phyloP scores from a whole-genome alignment of 257 asterid species.

The Petrea volubilis region DNA sequence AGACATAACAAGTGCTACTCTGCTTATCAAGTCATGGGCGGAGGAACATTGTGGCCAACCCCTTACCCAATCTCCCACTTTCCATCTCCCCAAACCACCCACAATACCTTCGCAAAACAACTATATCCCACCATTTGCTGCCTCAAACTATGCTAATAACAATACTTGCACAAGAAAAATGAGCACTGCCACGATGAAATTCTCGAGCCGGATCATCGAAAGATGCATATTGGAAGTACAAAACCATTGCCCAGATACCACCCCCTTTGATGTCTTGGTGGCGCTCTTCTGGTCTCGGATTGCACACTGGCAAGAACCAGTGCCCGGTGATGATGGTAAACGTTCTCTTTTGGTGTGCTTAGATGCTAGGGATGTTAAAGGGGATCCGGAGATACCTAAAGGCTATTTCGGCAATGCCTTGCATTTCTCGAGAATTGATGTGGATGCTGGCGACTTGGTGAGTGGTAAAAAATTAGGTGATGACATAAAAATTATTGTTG shows the following conservation, averaged over 20 bases:
- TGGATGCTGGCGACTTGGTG: conserved; percentile 23
- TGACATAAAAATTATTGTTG: too few species aligned
- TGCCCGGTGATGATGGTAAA: neutral
- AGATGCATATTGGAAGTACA: conserved; percentile 31
- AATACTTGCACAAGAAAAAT: too few species aligned
- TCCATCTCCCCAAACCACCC: conserved; percentile 36
- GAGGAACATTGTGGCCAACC: conserved; percentile 40
- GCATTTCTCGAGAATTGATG: conserved; percentile 31
- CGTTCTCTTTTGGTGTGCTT: conserved; percentile 39
- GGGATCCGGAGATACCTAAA: conserved; percentile 19
- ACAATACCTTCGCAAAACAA: neutral
- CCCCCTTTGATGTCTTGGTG: conserved; percentile 53
- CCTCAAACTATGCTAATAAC: neutral
- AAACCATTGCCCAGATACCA: conserved; percentile 45
- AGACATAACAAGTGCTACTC: conserved; percentile 55
- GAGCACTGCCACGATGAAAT: conserved; percentile 45
- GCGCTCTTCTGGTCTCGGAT: conserved; percentile 62
- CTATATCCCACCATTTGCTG: neutral
- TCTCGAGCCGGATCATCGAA: conserved; percentile 36
- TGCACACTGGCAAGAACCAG: conserved; percentile 10
- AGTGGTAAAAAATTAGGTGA: too few species aligned
- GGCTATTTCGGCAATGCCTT: conserved; percentile 58
- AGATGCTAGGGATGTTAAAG: conserved; percentile 37
- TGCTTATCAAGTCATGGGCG: conserved; percentile 58
- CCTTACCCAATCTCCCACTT: conserved; percentile 38